phyloP scores from a whole-genome alignment of 148 eudicot species.

The Heliosperma pusillum region DNA sequence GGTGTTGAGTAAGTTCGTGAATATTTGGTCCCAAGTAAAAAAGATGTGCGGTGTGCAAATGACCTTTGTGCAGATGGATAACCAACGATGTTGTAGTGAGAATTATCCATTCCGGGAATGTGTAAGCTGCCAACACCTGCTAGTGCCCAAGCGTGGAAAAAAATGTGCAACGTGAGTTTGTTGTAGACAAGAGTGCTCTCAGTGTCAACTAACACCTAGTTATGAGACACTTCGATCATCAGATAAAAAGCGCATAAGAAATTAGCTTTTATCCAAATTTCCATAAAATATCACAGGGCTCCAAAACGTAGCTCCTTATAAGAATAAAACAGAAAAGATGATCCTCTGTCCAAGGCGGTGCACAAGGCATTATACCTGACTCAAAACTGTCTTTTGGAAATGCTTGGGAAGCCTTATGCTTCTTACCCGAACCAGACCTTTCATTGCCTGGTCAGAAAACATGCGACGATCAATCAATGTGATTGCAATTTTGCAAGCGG shows the following conservation, averaged over 20 bases:
- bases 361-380: conserved; percentile 52
- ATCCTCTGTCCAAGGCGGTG: not conserved
- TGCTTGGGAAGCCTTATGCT: conserved; percentile 53
- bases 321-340: not conserved
- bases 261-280: not conserved
- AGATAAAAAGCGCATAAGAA: not conserved
- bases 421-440: conserved; percentile 59
- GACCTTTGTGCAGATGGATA: conserved; percentile 99
- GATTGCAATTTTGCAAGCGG: not conserved
- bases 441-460: conserved; percentile 53
- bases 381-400: conserved; percentile 47
- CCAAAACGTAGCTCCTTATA: conserved; percentile 2
- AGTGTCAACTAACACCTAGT: conserved; percentile 41
- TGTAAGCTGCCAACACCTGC: conserved; percentile 98
- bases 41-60: conserved; percentile 90
- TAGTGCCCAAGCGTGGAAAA: conserved; percentile 91
- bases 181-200: conserved; percentile 57
- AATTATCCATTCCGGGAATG: conserved; percentile 87
- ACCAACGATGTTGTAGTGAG: conserved; percentile 94
- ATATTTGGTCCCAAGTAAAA: conserved; percentile 24
- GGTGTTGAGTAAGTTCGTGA: conserved; percentile 19
- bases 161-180: conserved; percentile 95
- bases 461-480: not conserved
- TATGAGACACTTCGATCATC: conserved; percentile 10
- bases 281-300: not conserved